Percentiles rank a stretch among this genome's conserved stretches.
Conservation (phyloP, 2,329 filamentous ascomycete species). For the Dothidotthia symphoricarpi region DNA sequence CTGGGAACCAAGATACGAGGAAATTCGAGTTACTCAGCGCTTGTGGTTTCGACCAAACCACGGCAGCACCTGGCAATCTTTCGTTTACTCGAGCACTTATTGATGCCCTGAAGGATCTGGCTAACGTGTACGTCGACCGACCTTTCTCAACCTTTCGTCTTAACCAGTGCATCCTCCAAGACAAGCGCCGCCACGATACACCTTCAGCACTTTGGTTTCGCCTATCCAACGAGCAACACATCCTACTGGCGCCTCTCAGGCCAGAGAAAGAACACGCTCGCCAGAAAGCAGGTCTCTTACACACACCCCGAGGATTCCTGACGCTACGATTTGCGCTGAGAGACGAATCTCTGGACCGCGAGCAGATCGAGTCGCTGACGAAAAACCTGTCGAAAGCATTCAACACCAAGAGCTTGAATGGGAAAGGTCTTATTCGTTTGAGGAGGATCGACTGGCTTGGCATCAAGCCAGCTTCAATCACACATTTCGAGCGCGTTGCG, state of each 20-base stretch:
- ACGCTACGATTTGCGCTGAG: conserved; percentile 34
- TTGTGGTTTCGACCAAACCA: conserved; percentile 27
- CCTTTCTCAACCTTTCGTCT: conserved; percentile 35
- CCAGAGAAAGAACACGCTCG: conserved; percentile 5
- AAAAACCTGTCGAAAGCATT: conserved; percentile 28
- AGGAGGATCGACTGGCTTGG: conserved; percentile 35
- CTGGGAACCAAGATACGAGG: conserved; percentile 19
- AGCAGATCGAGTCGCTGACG: conserved; percentile 34
- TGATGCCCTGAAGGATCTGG: conserved; percentile 26
- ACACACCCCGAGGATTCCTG: conserved; percentile 27
- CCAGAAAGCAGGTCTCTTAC: conserved; percentile 7
- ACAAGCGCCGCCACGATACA: conserved; percentile 25
- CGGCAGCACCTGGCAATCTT: conserved; percentile 27
- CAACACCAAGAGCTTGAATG: conserved; percentile 18
- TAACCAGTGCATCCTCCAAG: conserved; percentile 25
- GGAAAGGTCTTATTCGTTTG: conserved; percentile 18
- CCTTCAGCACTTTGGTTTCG: conserved; percentile 32
- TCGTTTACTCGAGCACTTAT: conserved; percentile 41
- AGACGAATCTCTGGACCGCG: conserved; percentile 22
- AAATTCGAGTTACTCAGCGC: conserved; percentile 39
- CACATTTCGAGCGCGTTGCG: conserved; percentile 29
- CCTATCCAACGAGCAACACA: conserved; percentile 28
- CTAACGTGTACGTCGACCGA: conserved; percentile 17
- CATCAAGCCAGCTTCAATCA: conserved; percentile 23
- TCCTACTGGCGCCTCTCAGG: conserved; percentile 32